Conservation (phyloP, 2,329 filamentous ascomycete species). For the Diplodia corticola region DNA sequence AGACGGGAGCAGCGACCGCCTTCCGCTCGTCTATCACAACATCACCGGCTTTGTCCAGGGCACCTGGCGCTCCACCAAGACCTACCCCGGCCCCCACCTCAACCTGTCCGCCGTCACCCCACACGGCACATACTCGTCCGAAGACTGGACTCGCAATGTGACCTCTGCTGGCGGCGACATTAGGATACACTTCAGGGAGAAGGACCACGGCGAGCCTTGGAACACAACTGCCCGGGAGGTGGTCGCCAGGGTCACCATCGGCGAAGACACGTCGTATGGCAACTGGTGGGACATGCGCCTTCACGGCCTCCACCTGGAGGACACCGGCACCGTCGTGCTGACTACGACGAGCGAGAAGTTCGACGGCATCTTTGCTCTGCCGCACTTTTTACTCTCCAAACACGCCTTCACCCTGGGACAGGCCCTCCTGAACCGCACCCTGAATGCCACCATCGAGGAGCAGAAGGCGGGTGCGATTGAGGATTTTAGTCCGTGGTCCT, state of each 20-base stretch:
- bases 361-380: slow-evolving; percentile 84
- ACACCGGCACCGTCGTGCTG: slow-evolving; percentile 75
- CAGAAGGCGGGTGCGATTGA: slow-evolving; percentile 61
- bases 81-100: slow-evolving; percentile 31
- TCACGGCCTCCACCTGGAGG: slow-evolving; percentile 82
- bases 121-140: slow-evolving; percentile 64
- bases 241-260: slow-evolving; percentile 67
- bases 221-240: slow-evolving; percentile 63
- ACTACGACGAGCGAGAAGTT: slow-evolving; percentile 91
- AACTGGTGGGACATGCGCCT: slow-evolving; percentile 78
- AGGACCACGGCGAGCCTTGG: slow-evolving; percentile 38
- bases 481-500: slow-evolving; percentile 70
- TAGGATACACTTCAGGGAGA: slow-evolving; percentile 65
- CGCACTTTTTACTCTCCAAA: slow-evolving; percentile 70
- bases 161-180: slow-evolving; percentile 72
- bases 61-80: slow-evolving; percentile 64
- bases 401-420: slow-evolving; percentile 50
- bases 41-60: slow-evolving; percentile 75
- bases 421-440: slow-evolving; percentile 69
- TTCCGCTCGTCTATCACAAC: slow-evolving; percentile 63
- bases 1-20: slow-evolving; percentile 7
- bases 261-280: slow-evolving; percentile 68
- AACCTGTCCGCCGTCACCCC: slow-evolving; percentile 60
- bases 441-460: slow-evolving; percentile 66
- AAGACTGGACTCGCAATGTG: slow-evolving; percentile 75